Evolutionary conservation across 1,284 basidiomycete species (phyloP).

Genomic region (Austroboletus niveus): DNA sequence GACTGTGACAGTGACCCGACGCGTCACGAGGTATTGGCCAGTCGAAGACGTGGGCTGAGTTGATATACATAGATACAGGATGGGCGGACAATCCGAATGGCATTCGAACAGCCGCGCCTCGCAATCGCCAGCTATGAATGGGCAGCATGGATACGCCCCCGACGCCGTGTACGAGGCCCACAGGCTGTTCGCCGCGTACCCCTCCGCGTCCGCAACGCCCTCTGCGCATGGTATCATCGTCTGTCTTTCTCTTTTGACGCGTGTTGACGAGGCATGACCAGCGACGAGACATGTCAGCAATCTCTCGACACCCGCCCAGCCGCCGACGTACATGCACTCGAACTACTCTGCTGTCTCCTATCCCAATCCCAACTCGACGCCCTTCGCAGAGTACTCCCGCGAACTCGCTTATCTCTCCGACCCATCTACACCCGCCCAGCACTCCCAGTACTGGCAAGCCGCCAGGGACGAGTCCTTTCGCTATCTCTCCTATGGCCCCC

Average conservation of each 20-base stretch:
- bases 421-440: slow-evolving; percentile 25
- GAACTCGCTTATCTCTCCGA: slow-evolving; percentile 34
- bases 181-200: slow-evolving; percentile 59
- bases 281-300: slow-evolving; percentile 63
- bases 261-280: slow-evolving; percentile 30
- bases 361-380: slow-evolving; percentile 41
- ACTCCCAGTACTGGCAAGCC: slow-evolving; percentile 33
- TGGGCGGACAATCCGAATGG: slow-evolving; percentile 28
- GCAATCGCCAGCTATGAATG: slow-evolving; percentile 4
- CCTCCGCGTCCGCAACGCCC: slow-evolving; percentile 67
- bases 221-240: slow-evolving; percentile 56
- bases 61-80: slow-evolving; percentile 1
- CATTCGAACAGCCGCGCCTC: slow-evolving; percentile 19
- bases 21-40: slow-evolving; percentile 13
- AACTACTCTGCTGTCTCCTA: slow-evolving; percentile 46
- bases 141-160: slow-evolving; percentile 18
- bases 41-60: slow-evolving; percentile 5
- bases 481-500: slow-evolving; percentile 29
- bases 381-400: slow-evolving; percentile 32
- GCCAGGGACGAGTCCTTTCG: slow-evolving; percentile 32
- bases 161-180: slow-evolving; percentile 61
- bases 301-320: slow-evolving; percentile 52
- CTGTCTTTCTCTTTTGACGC: slow-evolving; percentile 9
- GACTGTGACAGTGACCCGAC: slow-evolving; percentile 24
- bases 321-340: slow-evolving; percentile 62